These are phyloP conservation scores for Scenedesmus sp. DNA, from an alignment of 163 green algal species.

Conservation along the genomic window DNA sequence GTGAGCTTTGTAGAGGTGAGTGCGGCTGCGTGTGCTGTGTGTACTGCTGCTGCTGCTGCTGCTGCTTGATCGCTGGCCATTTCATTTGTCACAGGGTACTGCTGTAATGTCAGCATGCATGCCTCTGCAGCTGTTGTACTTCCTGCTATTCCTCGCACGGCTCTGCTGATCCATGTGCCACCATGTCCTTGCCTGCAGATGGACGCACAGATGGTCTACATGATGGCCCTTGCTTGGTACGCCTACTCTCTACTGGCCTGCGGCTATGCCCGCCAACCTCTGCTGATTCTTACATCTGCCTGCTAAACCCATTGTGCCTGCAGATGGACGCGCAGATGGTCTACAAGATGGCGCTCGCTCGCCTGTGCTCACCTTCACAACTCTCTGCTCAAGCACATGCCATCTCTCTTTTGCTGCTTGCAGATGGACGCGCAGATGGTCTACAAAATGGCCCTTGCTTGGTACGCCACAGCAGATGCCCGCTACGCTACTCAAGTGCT, in stretches of 20 bases:
- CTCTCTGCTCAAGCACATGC: too few species aligned
- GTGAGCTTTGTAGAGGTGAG: background rate
- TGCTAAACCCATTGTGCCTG: background rate
- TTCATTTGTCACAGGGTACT: too few species aligned
- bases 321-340: background rate
- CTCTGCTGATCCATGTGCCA: background rate
- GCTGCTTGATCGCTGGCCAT: too few species aligned
- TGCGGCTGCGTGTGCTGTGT: too few species aligned
- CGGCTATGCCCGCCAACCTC: too few species aligned
- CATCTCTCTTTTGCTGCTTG: background rate
- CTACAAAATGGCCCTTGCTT: conserved; percentile 1
- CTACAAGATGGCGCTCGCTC: background rate
- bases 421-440: conserved; percentile 33
- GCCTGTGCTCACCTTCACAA: background rate
- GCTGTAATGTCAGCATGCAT: too few species aligned
- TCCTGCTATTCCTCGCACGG: too few species aligned
- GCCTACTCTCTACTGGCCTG: background rate
- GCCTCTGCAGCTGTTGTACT: too few species aligned
- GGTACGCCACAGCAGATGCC: background rate
- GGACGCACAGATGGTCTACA: background rate
- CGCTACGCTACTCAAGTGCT: background rate
- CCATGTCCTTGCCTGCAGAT: background rate
- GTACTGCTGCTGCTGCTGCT: too few species aligned
- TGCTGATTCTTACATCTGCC: background rate
- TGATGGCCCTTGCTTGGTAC: background rate